Evolutionary conservation across 2,329 filamentous ascomycete species (phyloP).

Genomic region (Epichloe uncinata): DNA sequence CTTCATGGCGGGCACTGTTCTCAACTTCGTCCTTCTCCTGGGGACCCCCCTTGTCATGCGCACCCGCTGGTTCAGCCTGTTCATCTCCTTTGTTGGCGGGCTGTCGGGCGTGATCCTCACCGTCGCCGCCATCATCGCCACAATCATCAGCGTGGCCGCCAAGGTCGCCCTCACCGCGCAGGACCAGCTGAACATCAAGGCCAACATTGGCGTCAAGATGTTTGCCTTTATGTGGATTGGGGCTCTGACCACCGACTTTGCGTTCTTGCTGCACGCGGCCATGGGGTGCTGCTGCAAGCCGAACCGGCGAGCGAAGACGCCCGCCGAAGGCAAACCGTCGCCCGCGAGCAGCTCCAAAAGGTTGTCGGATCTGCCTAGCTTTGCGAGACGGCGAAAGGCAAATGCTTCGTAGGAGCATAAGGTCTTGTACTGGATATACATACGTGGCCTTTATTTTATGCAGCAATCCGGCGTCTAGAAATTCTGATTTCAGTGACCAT

Average conservation of each 20-base stretch:
- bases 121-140: slow-evolving; percentile 61
- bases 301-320: slow-evolving; percentile 7
- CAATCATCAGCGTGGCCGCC: slow-evolving; percentile 74
- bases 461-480: no score
- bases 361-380: slow-evolving; percentile 13
- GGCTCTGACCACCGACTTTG: slow-evolving; percentile 49
- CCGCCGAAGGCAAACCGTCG: neutral
- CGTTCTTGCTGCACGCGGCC: slow-evolving; percentile 59
- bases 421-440: no score
- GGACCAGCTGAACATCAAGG: slow-evolving; percentile 62
- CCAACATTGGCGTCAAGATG: slow-evolving; percentile 58
- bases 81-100: slow-evolving; percentile 55
- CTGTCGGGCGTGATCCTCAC: slow-evolving; percentile 53
- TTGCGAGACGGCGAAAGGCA: slow-evolving; percentile 18
- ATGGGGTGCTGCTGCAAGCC: slow-evolving; percentile 62
- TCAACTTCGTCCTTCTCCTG: slow-evolving; percentile 63
- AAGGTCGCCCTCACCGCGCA: slow-evolving; percentile 60
- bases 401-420: neutral
- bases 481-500: no score
- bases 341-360: slow-evolving; percentile 8
- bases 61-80: slow-evolving; percentile 49
- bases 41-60: slow-evolving; percentile 42
- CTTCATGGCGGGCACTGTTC: slow-evolving; percentile 58
- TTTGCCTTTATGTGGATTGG: slow-evolving; percentile 86
- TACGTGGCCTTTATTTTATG: no score